Conservation (phyloP, 2,329 filamentous ascomycete species). For the Elsinoe ampelina region DNA sequence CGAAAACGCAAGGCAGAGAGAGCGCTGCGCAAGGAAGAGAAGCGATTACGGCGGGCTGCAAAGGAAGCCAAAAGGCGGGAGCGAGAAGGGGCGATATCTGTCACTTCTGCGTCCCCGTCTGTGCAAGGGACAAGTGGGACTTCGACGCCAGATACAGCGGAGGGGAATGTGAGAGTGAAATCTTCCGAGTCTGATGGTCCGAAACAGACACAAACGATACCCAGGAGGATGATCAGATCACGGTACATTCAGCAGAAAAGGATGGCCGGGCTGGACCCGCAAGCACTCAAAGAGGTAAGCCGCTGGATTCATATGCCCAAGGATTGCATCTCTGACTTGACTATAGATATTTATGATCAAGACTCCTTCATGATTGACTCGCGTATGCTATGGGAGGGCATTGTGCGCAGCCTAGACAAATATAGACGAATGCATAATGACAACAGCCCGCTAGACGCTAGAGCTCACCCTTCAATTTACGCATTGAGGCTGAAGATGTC, state of each 20-base stretch:
- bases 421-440: neutral
- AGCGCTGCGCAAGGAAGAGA: conserved; percentile 43
- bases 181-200: neutral
- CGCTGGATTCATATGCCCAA: no score
- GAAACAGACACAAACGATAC: conserved; percentile 14
- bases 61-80: conserved; percentile 29
- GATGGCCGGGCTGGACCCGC: conserved; percentile 68
- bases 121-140: neutral
- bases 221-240: conserved; percentile 53
- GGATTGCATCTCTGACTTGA: conserved; percentile 3
- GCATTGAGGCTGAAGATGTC: no score
- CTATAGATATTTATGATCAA: conserved; percentile 62
- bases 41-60: conserved; percentile 36
- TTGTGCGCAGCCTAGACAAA: no score
- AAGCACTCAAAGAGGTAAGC: conserved; percentile 73
- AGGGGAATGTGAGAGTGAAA: neutral
- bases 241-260: conserved; percentile 84
- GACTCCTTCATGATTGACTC: conserved; percentile 19
- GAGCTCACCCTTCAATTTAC: no score
- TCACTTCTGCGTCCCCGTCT: neutral
- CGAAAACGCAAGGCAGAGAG: conserved; percentile 37
- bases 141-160: neutral
- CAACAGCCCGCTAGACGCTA: no score
- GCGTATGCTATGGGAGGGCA: neutral
- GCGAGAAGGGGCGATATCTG: neutral